Percentiles rank a stretch among this genome's conserved stretches.
Conservation (phyloP, 169 alveolate species). For the Plasmodium inui region DNA sequence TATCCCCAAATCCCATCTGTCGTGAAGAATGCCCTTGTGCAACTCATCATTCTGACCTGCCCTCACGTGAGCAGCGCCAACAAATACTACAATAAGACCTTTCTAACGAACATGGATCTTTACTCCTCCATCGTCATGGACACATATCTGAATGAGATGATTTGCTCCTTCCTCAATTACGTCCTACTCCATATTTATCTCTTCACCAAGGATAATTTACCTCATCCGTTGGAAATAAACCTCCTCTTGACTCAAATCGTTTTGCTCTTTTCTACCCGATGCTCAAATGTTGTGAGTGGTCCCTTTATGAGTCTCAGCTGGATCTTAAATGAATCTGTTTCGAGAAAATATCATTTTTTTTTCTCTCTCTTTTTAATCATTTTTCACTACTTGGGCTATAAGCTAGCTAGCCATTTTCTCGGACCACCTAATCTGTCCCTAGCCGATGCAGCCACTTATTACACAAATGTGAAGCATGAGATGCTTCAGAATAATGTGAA, state of each 20-base stretch:
- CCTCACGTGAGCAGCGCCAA: slow-evolving; percentile 3
- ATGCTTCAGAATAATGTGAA: not conserved
- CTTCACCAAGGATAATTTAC: slow-evolving; percentile 28
- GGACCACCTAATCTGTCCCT: slow-evolving; percentile 16
- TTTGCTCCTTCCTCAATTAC: slow-evolving; percentile 51
- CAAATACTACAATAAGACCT: slow-evolving; percentile 12
- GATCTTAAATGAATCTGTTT: slow-evolving; percentile 18
- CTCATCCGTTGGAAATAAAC: slow-evolving; percentile 22
- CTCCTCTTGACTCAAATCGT: slow-evolving; percentile 29
- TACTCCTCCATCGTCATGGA: slow-evolving; percentile 60
- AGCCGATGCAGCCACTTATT: slow-evolving; percentile 11
- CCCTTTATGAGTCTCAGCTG: slow-evolving; percentile 68
- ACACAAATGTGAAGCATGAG: slow-evolving; percentile 12
- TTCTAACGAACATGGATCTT: slow-evolving; percentile 6
- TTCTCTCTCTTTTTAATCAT: not conserved
- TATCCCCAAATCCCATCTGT: slow-evolving; percentile 9
- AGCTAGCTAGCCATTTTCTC: slow-evolving; percentile 30
- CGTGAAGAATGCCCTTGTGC: not conserved
- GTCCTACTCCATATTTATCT: slow-evolving; percentile 20
- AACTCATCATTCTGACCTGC: not conserved
- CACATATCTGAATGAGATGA: slow-evolving; percentile 13
- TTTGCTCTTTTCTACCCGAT: slow-evolving; percentile 11
- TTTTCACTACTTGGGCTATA: slow-evolving; percentile 47
- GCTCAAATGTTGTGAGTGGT: slow-evolving; percentile 12
- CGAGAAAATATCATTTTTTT: not conserved